Conservation (phyloP, 768 basidiomycete genomes). For the Leccinum olivaceopallidum region DNA sequence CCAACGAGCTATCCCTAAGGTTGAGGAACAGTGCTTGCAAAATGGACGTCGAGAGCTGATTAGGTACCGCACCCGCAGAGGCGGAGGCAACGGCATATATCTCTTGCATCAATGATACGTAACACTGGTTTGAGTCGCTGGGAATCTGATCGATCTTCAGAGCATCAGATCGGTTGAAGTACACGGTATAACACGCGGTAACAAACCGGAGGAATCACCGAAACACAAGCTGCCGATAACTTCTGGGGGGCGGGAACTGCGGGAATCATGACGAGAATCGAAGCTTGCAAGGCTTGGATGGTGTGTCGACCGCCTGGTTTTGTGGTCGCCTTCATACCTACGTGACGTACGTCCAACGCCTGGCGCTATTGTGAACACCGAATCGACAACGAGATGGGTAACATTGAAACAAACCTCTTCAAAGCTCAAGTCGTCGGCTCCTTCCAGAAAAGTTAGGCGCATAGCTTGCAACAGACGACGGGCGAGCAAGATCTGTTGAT, state of each 20-base stretch:
- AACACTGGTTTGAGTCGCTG: constrained; percentile 36
- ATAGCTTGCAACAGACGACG: constrained; percentile 48
- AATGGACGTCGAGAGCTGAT: constrained; percentile 50
- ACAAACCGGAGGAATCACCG: constrained; percentile 37
- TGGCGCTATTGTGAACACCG: constrained; percentile 24
- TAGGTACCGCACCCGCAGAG: constrained; percentile 43
- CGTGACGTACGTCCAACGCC: constrained; percentile 44
- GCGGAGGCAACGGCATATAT: constrained; percentile 71
- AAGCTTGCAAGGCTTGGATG: constrained; percentile 54
- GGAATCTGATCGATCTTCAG: constrained; percentile 18
- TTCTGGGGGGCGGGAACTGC: constrained; percentile 46
- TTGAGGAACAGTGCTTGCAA: constrained; percentile 66
- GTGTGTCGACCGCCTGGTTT: constrained; percentile 66
- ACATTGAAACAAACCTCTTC: constrained; percentile 30
- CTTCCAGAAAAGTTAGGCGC: constrained; percentile 45
- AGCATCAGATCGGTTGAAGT: constrained; percentile 3
- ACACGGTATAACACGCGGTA: neutral
- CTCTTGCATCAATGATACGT: constrained; percentile 58
- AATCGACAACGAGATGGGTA: neutral
- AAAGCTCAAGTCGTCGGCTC: constrained; percentile 36
- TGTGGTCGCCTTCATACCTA: constrained; percentile 50
- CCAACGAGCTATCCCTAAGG: constrained; percentile 67
- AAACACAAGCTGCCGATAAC: constrained; percentile 48
- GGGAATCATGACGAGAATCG: constrained; percentile 52
- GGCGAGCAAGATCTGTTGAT: constrained; percentile 58